phyloP scores from a whole-genome alignment of 2,329 filamentous ascomycete species.

The Aspergillus melleus region DNA sequence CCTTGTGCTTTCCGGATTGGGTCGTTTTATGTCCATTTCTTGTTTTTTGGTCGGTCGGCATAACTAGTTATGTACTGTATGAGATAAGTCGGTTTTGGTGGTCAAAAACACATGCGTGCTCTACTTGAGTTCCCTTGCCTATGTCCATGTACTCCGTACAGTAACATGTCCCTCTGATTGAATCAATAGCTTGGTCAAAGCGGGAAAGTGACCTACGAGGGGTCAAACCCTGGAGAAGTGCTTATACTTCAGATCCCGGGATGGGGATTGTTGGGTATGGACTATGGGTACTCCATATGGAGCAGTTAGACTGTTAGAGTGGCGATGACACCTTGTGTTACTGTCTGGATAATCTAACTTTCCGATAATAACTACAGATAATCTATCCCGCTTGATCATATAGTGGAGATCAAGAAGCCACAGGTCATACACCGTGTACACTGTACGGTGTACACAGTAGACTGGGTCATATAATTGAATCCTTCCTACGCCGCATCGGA shows the following conservation, averaged over 20 bases:
- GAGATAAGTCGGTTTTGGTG: neutral
- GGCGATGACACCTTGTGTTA: neutral
- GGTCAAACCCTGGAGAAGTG: neutral
- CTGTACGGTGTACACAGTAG: no score
- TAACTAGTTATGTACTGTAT: no score
- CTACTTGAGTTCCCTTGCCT: no score
- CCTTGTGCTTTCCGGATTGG: neutral
- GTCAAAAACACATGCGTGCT: neutral
- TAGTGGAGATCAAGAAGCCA: no score
- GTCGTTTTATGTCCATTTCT: neutral
- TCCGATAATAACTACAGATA: no score
- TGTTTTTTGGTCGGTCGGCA: neutral
- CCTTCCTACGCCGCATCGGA: neutral
- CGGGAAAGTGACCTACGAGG: neutral
- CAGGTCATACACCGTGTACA: no score
- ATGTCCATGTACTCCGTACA: no score
- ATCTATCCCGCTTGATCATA: no score
- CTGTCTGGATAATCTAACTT: neutral
- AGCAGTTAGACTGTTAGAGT: neutral
- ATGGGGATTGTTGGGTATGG: no score
- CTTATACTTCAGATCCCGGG: neutral
- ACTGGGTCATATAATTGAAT: no score
- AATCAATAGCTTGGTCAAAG: neutral
- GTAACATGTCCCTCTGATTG: no score
- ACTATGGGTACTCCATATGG: no score